Evolutionary conservation across 306 rosid genomes (phyloP), one percentile per base, ranked within the genome.

Genomic region (Pachyrhizus erosus): DNA sequence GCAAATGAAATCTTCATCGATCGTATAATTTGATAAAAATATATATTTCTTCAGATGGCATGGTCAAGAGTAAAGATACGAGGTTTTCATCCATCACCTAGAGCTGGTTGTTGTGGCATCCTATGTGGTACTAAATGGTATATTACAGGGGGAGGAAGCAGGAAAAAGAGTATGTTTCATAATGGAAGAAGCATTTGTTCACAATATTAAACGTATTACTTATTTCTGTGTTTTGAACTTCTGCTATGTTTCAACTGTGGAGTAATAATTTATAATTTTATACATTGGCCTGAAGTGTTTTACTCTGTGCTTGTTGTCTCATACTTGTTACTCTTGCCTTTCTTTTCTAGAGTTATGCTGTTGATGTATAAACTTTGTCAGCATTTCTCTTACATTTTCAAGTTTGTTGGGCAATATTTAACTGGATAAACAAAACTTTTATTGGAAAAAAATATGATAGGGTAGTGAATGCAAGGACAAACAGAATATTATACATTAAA

Each of bases 51-150:
- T 70, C 92, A 93, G 98, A 91, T 95, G 98, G 91, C 92, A 77
- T 95, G 98, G 98, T 90, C 98, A 70, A 88, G 92, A 85, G 91
- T 93, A 71, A 95, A 91, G 88, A 86, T 86, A 51, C 86, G 84
- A 26, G 98, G 98, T 76, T 95, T 90, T 85, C 98, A 90, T 86
- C 98, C 98, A 65, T 95, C 97, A 27, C 98, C 95, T 45, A 90
- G 98, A 88, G 97, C 94, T 81, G 98, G 98, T 77, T 87, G 93
- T 89, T 91, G 98, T 82, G 94, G 97, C 0, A 85, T 91, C 76
- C 88, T 95, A 4, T 89, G 92, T 81, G 97, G 98, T 79, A 90
- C 98, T 72, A 95, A 91, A 86, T 95, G 98, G 98, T 95, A 91
- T 88, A 93, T 95, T 10, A 80, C 94, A 4, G 98, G 98, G 74